Conservation (phyloP, 2,329 filamentous ascomycete genomes). For the Pseudocercospora fuligena region DNA sequence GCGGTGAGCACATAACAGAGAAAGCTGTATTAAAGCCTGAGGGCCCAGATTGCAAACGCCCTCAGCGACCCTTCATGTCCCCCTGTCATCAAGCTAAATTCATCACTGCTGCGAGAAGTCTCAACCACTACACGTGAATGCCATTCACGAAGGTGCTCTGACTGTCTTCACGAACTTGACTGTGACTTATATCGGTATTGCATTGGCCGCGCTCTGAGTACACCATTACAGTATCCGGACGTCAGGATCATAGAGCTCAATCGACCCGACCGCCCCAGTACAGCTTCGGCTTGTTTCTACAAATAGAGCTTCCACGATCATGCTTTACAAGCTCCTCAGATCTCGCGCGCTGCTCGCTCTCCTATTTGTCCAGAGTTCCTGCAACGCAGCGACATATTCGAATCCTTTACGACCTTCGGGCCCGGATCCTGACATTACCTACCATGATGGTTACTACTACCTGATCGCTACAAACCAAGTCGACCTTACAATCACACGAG, state of each 20-base stretch:
- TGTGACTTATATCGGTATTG: background rate
- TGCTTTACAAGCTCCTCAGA: background rate
- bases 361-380: background rate
- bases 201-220: background rate
- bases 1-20: background rate
- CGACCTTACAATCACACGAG: constrained; percentile 5
- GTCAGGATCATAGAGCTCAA: too few species aligned
- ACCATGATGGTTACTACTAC: constrained; percentile 17
- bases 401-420: constrained; percentile 8
- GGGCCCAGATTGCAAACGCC: background rate
- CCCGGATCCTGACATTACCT: constrained; percentile 14
- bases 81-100: background rate
- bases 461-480: constrained; percentile 5
- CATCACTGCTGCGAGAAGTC: background rate
- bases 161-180: too few species aligned
- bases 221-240: background rate
- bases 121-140: background rate
- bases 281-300: too few species aligned
- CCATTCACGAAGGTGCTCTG: background rate
- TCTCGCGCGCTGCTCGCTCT: background rate
- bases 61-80: background rate
- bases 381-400: background rate
- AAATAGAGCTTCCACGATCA: background rate
- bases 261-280: too few species aligned
- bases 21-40: background rate